phyloP scores from a whole-genome alignment of 1,139 yeast genomes.

The Blastobotrys buckinghamii region DNA sequence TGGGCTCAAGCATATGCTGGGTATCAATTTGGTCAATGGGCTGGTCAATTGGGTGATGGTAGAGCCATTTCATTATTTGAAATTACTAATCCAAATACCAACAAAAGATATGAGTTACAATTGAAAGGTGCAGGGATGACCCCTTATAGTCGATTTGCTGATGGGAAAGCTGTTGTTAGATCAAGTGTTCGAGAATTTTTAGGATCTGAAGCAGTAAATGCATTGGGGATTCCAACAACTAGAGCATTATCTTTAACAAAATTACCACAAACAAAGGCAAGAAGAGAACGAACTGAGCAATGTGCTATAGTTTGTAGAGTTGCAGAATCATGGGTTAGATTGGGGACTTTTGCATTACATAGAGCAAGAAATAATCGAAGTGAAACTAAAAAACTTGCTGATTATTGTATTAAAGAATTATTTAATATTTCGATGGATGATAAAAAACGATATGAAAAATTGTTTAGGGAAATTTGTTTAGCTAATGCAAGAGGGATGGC shows the following conservation, averaged over 20 bases:
- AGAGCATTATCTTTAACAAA: constrained; percentile 70
- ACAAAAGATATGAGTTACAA: constrained; percentile 58
- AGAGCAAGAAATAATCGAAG: constrained; percentile 65
- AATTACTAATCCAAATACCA: constrained; percentile 38
- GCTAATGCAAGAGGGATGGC: constrained; percentile 78
- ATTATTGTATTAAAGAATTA: constrained; percentile 66
- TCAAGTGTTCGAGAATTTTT: constrained; percentile 85
- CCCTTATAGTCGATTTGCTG: constrained; percentile 91
- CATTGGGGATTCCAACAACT: constrained; percentile 81
- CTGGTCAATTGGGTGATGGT: constrained; percentile 97
- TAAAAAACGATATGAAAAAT: constrained; percentile 51
- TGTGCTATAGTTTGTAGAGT: constrained; percentile 84
- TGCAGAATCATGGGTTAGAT: constrained; percentile 80
- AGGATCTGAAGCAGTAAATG: constrained; percentile 73
- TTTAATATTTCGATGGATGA: constrained; percentile 38
- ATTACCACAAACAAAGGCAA: constrained; percentile 73
- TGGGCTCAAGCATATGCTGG: constrained; percentile 94
- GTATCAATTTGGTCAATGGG: constrained; percentile 93
- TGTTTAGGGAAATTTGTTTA: constrained; percentile 63
- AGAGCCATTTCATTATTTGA: constrained; percentile 81
- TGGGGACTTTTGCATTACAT: constrained; percentile 87
- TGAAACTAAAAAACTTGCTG: constrained; percentile 58
- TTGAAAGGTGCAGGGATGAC: constrained; percentile 89
- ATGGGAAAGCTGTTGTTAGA: constrained; percentile 88
- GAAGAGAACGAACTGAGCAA: constrained; percentile 60